Conservation (phyloP, 768 basidiomycete species). For the Panaeolus cyanescens region DNA sequence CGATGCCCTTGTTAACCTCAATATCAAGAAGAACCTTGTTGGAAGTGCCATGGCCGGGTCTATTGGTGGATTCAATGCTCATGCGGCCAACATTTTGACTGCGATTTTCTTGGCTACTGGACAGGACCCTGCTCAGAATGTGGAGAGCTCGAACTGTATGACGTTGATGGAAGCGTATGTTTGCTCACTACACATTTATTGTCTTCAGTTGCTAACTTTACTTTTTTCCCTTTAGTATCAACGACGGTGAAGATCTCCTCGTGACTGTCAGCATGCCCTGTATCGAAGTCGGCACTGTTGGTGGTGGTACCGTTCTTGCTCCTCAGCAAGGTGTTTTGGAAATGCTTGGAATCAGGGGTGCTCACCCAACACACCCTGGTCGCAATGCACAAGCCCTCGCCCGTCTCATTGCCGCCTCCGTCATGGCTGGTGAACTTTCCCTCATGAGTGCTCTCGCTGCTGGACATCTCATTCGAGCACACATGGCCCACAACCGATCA, state of each 20-base stretch:
- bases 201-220: background rate
- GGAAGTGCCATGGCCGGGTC: slow-evolving; percentile 98
- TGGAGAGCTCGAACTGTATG: slow-evolving; percentile 98
- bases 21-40: slow-evolving; percentile 95
- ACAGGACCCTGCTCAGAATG: slow-evolving; percentile 99
- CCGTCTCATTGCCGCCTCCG: slow-evolving; percentile 84
- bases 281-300: slow-evolving; percentile 97
- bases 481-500: slow-evolving; percentile 90
- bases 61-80: slow-evolving; percentile 98
- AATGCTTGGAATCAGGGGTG: slow-evolving; percentile 91
- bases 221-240: slow-evolving; percentile 53
- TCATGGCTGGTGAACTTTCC: slow-evolving; percentile 97
- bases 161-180: slow-evolving; percentile 98
- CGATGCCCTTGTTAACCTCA: slow-evolving; percentile 83
- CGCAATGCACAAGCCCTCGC: slow-evolving; percentile 89
- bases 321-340: slow-evolving; percentile 92
- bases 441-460: slow-evolving; percentile 92
- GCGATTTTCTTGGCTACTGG: slow-evolving; percentile 96
- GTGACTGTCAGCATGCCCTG: slow-evolving; percentile 98
- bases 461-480: slow-evolving; percentile 92
- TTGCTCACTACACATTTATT: slow-evolving; percentile 4
- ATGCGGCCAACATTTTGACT: slow-evolving; percentile 96
- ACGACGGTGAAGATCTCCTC: slow-evolving; percentile 87
- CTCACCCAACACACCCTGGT: slow-evolving; percentile 85
- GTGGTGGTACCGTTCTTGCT: slow-evolving; percentile 90